Percentiles rank a stretch among this genome's conserved stretches.
phyloP scores from a whole-genome alignment of 192 early-diverging fungal genomes.

The Podila horticola region DNA sequence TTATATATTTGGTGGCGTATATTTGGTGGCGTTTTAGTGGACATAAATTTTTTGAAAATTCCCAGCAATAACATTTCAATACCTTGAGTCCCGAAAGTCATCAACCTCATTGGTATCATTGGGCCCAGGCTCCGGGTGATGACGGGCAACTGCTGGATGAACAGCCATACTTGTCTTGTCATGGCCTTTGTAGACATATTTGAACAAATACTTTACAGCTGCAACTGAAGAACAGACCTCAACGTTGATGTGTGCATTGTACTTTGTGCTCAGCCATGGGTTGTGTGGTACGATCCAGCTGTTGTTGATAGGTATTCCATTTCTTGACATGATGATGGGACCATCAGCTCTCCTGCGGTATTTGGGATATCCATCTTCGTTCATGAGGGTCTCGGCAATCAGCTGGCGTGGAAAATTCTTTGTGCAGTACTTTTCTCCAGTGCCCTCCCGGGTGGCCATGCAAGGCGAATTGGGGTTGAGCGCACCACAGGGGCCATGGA shows the following conservation, averaged over 20 bases:
- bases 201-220: slow-evolving; percentile 53
- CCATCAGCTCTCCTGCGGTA: slow-evolving; percentile 21
- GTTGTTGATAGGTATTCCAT: slow-evolving; percentile 33
- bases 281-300: slow-evolving; percentile 46
- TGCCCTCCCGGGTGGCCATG: background rate
- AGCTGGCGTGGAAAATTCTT: slow-evolving; percentile 34
- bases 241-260: slow-evolving; percentile 46
- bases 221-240: slow-evolving; percentile 34
- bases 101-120: slow-evolving; percentile 16
- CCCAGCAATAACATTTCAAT: too few species aligned
- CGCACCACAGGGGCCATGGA: slow-evolving; percentile 32
- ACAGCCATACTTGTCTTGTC: slow-evolving; percentile 17
- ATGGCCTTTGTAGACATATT: slow-evolving; percentile 53
- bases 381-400: background rate
- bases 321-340: background rate
- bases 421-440: slow-evolving; percentile 21
- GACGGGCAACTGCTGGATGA: background rate
- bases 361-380: slow-evolving; percentile 32
- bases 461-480: background rate
- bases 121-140: background rate
- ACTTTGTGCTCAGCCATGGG: slow-evolving; percentile 40
- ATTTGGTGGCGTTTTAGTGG: too few species aligned
- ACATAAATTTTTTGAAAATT: too few species aligned
- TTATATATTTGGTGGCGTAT: too few species aligned
- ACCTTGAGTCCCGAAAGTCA: background rate